A percentile compares a stretch with the other conserved stretches of the same genome.
Evolutionary conservation across 495 filamentous ascomycete species (phyloP).

Genomic region (Penicillium chermesinum): DNA sequence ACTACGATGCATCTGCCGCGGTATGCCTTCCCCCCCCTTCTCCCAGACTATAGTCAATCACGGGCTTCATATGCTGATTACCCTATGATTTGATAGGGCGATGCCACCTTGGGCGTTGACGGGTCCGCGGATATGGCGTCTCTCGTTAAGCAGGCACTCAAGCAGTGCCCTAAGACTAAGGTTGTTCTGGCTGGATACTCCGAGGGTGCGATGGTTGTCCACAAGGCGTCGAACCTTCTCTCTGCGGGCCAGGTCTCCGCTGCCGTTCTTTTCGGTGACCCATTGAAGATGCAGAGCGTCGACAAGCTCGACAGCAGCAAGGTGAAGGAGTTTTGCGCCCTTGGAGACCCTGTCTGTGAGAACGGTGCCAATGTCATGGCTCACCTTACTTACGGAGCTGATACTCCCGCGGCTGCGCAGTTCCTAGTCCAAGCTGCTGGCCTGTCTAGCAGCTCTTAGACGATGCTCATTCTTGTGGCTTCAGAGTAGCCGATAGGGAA

Average conservation of each 20-base stretch:
- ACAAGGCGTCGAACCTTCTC: slow-evolving; percentile 42
- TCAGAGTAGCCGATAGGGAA: too few species aligned
- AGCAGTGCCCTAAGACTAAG: slow-evolving; percentile 55
- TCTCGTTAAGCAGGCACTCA: slow-evolving; percentile 41
- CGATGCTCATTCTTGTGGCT: background rate
- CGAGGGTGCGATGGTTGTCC: slow-evolving; percentile 50
- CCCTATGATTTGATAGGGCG: slow-evolving; percentile 30
- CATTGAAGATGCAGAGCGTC: slow-evolving; percentile 42
- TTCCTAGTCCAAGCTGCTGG: slow-evolving; percentile 39
- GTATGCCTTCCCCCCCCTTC: slow-evolving; percentile 14
- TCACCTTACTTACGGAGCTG: slow-evolving; percentile 48
- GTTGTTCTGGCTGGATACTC: slow-evolving; percentile 59
- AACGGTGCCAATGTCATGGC: slow-evolving; percentile 46
- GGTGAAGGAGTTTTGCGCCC: slow-evolving; percentile 48
- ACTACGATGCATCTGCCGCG: slow-evolving; percentile 42
- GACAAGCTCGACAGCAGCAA: slow-evolving; percentile 40
- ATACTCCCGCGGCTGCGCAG: slow-evolving; percentile 44
- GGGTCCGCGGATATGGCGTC: slow-evolving; percentile 46
- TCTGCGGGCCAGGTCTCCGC: slow-evolving; percentile 22
- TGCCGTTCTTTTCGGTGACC: slow-evolving; percentile 57
- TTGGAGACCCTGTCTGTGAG: slow-evolving; percentile 50
- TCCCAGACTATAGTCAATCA: background rate
- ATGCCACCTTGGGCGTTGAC: slow-evolving; percentile 37
- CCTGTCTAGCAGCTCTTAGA: slow-evolving; percentile 9
- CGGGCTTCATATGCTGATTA: background rate